Evolutionary conservation across 2,329 filamentous ascomycete species (phyloP), one percentile per base, ranked within the genome.

Genomic region (Colletotrichum australisinense): DNA sequence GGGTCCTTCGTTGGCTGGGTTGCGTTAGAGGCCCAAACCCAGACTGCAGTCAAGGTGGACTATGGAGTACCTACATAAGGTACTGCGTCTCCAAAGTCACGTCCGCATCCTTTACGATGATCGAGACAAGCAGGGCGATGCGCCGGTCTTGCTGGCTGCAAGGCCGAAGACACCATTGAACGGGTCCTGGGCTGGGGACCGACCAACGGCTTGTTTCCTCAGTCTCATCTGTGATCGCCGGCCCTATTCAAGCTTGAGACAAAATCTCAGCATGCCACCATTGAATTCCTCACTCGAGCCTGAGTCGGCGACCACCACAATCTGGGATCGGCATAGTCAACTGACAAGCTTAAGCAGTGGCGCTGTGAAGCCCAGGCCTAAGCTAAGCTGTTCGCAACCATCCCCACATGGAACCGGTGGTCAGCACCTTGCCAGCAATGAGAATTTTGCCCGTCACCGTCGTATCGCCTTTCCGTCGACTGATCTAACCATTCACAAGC

Each of bases 311-410:
- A 46, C 58, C 49, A 69, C 28, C 11, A 38, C 35, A 6, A 30
- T 42, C 35, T 52, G 22, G 24, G 58, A 69, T 69, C 38, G 38
- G 28, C 65, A 30, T 42, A 14, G 28, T 58, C 69, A 69, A 38
- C 64, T 58, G 65, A 58, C 64, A 69, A 16, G 56, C 38, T 30
- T 35, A 35, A 56, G 24, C 22, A 55, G 63, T 67, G 26, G 68
- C 66, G 64, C 26, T 32, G 22, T 35, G 24, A 35, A 26, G 56
- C 55, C 46, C 14, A 60, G 63, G 30, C 32, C 7, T 32, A 22
- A 62, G 63, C 64, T 60, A 56, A 56, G 63, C 63, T 71, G 8
- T 46, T 53, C 53, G 57, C 62, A 42, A 55, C n/a, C 35, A 66
- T 35, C 22, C 26, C 62, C 24, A 28, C 62, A 24, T 24, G 24